A percentile compares a stretch with the other conserved stretches of the same genome.
These are phyloP conservation scores for Olyra latifolia DNA, from an alignment of 176 grass and related monocot genomes.

Conservation along the genomic window DNA sequence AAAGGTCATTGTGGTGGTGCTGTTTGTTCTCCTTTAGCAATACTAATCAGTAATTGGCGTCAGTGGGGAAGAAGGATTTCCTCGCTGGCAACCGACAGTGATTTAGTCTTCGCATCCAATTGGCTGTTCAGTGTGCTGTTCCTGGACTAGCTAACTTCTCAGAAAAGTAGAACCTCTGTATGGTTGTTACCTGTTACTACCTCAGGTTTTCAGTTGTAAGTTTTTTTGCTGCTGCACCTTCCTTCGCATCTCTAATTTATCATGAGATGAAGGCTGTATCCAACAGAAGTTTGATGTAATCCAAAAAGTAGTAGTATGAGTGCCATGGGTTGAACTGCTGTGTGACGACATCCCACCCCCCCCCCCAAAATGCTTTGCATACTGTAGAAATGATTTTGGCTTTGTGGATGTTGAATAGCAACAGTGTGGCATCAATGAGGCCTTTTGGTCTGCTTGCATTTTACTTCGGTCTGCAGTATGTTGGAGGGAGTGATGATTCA, in stretches of 20 bases:
- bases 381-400: slow-evolving; percentile 38
- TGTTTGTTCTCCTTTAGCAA: slow-evolving; percentile 28
- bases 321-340: slow-evolving; percentile 25
- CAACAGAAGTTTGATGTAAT: slow-evolving; percentile 37
- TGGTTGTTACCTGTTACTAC: slow-evolving; percentile 14
- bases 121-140: slow-evolving; percentile 38
- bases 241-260: slow-evolving; percentile 38
- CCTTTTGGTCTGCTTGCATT: slow-evolving; percentile 34
- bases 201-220: background rate
- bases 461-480: slow-evolving; percentile 43
- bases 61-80: slow-evolving; percentile 30
- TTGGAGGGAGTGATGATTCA: slow-evolving; percentile 41
- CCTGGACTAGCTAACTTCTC: slow-evolving; percentile 15
- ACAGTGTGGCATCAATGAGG: slow-evolving; percentile 38
- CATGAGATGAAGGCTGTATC: slow-evolving; percentile 43
- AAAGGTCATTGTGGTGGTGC: slow-evolving; percentile 39
- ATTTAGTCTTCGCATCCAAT: slow-evolving; percentile 29
- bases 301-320: slow-evolving; percentile 22
- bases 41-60: slow-evolving; percentile 38
- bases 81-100: background rate
- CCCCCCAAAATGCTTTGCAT: background rate
- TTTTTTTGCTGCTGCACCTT: slow-evolving; percentile 5
- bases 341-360: slow-evolving; percentile 12
- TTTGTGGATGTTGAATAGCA: slow-evolving; percentile 28
- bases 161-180: slow-evolving; percentile 7